A percentile compares a stretch with the other conserved stretches of the same genome.
Conservation (phyloP, 2,329 filamentous ascomycete species). For the Botryotinia globosa region DNA sequence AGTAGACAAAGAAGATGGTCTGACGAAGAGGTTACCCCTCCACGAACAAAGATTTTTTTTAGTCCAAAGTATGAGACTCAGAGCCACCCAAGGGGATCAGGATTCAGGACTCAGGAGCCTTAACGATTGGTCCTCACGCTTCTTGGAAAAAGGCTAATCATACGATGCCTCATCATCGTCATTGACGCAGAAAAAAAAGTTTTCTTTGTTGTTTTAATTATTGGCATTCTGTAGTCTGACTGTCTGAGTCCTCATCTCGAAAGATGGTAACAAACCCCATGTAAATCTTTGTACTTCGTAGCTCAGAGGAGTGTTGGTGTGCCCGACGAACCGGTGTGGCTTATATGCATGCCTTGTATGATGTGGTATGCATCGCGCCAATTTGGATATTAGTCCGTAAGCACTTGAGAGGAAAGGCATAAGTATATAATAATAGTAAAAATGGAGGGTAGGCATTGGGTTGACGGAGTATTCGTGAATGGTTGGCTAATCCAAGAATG, state of each 20-base stretch:
- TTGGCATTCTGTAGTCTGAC: not conserved
- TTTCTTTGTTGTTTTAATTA: slow-evolving; percentile 2
- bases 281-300: not conserved
- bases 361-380: slow-evolving; percentile 12
- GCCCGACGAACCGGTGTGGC: slow-evolving; percentile 12
- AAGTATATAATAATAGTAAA: not conserved
- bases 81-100: not conserved
- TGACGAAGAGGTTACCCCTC: not conserved
- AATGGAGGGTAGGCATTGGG: not conserved
- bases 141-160: not conserved
- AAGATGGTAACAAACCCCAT: not conserved
- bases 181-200: not conserved
- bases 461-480: not conserved
- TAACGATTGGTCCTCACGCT: slow-evolving; percentile 4
- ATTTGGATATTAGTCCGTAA: not conserved
- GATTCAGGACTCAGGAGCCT: no score
- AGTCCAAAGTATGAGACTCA: no score
- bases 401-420: slow-evolving; percentile 1
- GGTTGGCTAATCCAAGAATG: slow-evolving; percentile 8
- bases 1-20: slow-evolving; percentile 1
- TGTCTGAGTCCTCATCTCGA: no score
- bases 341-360: not conserved
- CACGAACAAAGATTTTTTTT: not conserved
- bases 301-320: slow-evolving; percentile 7
- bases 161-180: slow-evolving; percentile 11